Conservation (phyloP, 2,329 filamentous ascomycete genomes). For the Aspergillus clavatus region DNA sequence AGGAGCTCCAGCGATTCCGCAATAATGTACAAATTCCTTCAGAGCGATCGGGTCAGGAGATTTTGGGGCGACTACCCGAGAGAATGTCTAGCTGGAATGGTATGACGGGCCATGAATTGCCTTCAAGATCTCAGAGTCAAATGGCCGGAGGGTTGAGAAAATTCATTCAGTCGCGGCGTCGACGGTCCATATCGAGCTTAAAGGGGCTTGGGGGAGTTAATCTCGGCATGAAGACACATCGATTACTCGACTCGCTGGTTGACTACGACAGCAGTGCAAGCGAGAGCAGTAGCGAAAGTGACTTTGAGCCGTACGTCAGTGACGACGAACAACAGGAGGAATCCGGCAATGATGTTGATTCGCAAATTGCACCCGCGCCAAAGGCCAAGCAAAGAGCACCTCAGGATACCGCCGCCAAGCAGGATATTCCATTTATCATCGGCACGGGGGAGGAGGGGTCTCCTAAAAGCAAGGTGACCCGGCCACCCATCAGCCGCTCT, state of each 20-base stretch:
- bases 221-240: constrained; percentile 71
- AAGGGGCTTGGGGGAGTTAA: constrained; percentile 54
- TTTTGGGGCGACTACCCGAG: constrained; percentile 33
- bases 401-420: constrained; percentile 1
- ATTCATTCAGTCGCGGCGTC: constrained; percentile 57
- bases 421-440: constrained; percentile 23
- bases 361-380: background rate
- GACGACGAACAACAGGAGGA: constrained; percentile 31
- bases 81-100: constrained; percentile 48
- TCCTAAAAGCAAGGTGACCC: constrained; percentile 16
- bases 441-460: constrained; percentile 20
- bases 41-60: constrained; percentile 12
- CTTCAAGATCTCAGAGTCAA: constrained; percentile 38
- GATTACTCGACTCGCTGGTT: constrained; percentile 60
- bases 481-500: constrained; percentile 26
- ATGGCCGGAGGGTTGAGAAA: constrained; percentile 57
- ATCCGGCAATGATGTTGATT: constrained; percentile 8
- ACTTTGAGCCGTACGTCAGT: constrained; percentile 39
- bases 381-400: constrained; percentile 1
- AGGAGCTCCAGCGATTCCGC: constrained; percentile 58
- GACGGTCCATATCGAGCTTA: constrained; percentile 45
- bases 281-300: constrained; percentile 41
- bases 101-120: constrained; percentile 49
- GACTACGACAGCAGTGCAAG: constrained; percentile 45
- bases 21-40: constrained; percentile 14